Conservation (phyloP, 108 stramenopile genomes). For the Skeletonema costatum region DNA sequence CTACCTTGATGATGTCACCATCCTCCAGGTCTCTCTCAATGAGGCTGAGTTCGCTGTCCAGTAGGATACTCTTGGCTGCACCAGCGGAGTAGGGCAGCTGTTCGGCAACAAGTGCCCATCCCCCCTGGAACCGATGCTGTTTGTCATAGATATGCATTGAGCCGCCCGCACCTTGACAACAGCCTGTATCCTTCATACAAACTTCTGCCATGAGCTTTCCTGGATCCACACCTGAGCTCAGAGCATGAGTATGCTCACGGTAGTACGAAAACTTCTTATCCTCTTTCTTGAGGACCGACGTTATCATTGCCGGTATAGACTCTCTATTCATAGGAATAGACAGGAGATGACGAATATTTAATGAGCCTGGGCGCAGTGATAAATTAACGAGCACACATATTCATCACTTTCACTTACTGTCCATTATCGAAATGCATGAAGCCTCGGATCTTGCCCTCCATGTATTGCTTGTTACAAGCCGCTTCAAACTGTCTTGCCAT, state of each 20-base stretch:
- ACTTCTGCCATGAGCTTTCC: constrained; percentile 66
- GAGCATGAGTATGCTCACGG: constrained; percentile 69
- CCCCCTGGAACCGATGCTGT: constrained; percentile 58
- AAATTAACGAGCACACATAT: neutral
- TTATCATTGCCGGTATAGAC: constrained; percentile 62
- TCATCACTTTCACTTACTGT: constrained; percentile 8
- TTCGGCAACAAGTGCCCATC: constrained; percentile 72
- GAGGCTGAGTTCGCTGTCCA: constrained; percentile 61
- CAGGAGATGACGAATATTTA: neutral
- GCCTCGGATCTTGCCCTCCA: constrained; percentile 43
- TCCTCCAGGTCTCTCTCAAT: constrained; percentile 69
- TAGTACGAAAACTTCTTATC: constrained; percentile 75
- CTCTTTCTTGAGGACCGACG: constrained; percentile 35
- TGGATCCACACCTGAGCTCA: constrained; percentile 59
- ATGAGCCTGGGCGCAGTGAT: neutral
- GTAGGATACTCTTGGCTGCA: constrained; percentile 65
- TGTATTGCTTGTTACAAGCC: constrained; percentile 37
- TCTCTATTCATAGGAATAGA: constrained; percentile 14
- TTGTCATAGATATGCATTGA: constrained; percentile 73
- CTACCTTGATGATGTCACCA: constrained; percentile 31
- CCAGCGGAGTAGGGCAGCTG: constrained; percentile 71
- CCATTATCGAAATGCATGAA: constrained; percentile 81
- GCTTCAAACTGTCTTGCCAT: constrained; percentile 23
- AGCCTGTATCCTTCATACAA: constrained; percentile 65
- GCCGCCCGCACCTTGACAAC: constrained; percentile 64